Evolutionary conservation across 805 yeast species (phyloP).

Genomic region (Candida tibetensis): DNA sequence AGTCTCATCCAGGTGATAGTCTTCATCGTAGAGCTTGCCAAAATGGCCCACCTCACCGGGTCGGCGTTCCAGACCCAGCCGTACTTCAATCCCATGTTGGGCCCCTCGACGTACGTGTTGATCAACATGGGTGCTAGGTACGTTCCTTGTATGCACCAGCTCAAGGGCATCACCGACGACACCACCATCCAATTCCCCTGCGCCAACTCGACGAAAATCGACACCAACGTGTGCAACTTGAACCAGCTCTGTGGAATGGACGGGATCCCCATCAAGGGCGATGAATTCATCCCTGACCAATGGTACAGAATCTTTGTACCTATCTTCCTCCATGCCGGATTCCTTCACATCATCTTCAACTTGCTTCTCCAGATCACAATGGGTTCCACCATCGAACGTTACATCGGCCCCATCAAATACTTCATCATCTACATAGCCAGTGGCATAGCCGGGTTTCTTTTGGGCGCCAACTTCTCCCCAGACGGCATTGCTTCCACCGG

Average conservation of each 20-base stretch:
- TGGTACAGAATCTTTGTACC: constrained; percentile 72
- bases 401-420: constrained; percentile 54
- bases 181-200: constrained; percentile 55
- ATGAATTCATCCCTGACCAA: constrained; percentile 50
- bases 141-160: constrained; percentile 63
- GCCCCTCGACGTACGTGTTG: constrained; percentile 65
- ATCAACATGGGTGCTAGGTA: constrained; percentile 71
- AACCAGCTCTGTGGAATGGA: constrained; percentile 60
- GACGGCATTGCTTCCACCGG: constrained; percentile 66
- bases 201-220: constrained; percentile 57
- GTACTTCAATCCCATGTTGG: constrained; percentile 74
- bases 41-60: constrained; percentile 59
- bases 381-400: constrained; percentile 57
- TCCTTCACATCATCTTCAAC: constrained; percentile 65
- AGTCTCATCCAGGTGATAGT: constrained; percentile 50
- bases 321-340: constrained; percentile 71
- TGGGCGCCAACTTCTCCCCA: constrained; percentile 70
- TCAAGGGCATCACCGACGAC: constrained; percentile 49
- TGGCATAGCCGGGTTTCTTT: constrained; percentile 64
- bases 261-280: constrained; percentile 37
- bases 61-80: constrained; percentile 67
- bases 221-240: constrained; percentile 56
- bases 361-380: constrained; percentile 56
- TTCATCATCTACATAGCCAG: constrained; percentile 54
- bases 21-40: constrained; percentile 59